These are phyloP conservation scores for Aaosphaeria pasadenensis DNA, from an alignment of 2,329 filamentous ascomycete species.

Conservation along the genomic window DNA sequence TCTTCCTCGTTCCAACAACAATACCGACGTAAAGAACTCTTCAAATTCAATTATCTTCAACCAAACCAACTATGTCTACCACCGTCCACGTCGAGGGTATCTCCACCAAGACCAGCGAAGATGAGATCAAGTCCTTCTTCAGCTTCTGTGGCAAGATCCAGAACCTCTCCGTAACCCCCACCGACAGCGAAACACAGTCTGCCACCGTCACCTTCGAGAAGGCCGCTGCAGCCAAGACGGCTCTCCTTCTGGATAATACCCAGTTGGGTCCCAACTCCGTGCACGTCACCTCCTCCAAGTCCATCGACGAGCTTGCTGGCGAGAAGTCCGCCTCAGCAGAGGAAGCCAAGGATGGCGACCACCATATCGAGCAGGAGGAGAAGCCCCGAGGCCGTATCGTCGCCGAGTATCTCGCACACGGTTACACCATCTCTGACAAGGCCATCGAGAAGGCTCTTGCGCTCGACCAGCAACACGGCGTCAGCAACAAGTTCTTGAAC, in stretches of 20 bases:
- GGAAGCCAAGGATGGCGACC: constrained; percentile 49
- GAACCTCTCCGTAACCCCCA: constrained; percentile 70
- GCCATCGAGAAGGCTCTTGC: constrained; percentile 81
- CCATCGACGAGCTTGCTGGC: constrained; percentile 61
- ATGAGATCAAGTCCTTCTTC: constrained; percentile 77
- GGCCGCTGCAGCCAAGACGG: constrained; percentile 93
- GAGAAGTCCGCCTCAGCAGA: constrained; percentile 57
- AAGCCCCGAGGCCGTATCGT: constrained; percentile 93
- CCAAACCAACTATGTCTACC: constrained; percentile 45
- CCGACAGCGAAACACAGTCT: constrained; percentile 65
- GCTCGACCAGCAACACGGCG: constrained; percentile 85
- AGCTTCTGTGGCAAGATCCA: constrained; percentile 53
- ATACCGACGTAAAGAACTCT: background rate
- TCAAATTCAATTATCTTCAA: background rate
- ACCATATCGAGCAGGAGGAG: constrained; percentile 88
- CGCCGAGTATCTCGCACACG: constrained; percentile 94
- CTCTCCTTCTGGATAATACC: constrained; percentile 94
- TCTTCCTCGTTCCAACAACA: background rate
- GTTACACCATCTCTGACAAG: constrained; percentile 76
- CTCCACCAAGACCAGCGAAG: constrained; percentile 74
- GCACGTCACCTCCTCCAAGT: constrained; percentile 72
- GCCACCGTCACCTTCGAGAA: constrained; percentile 97
- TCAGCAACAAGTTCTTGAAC: constrained; percentile 74
- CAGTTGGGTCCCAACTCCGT: constrained; percentile 76
- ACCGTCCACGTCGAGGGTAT: constrained; percentile 92